phyloP scores from a whole-genome alignment of 176 grass and related monocot species.

The Oryza glaberrima region DNA sequence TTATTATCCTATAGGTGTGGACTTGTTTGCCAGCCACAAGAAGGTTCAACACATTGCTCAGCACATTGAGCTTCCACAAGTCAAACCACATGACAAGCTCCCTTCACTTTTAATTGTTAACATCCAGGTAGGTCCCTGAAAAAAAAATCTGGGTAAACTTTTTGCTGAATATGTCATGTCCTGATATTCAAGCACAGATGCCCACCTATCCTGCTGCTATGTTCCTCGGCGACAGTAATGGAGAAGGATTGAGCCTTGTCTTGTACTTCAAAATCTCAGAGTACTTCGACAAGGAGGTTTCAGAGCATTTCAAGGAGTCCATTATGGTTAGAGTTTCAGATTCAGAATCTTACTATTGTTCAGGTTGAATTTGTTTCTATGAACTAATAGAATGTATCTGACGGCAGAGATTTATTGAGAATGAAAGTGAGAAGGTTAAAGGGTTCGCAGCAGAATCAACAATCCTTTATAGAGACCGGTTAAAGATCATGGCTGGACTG shows the following conservation, averaged over 20 bases:
- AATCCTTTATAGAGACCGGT: conserved; percentile 73
- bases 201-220: conserved; percentile 95
- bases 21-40: conserved; percentile 76
- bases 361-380: not conserved
- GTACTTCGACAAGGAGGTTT: conserved; percentile 94
- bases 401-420: conserved; percentile 74
- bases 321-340: conserved; percentile 55
- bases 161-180: not conserved
- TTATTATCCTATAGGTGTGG: conserved; percentile 92
- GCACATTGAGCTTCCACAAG: conserved; percentile 81
- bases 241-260: conserved; percentile 88
- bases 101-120: conserved; percentile 87
- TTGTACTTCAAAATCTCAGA: conserved; percentile 92
- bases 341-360: conserved; percentile 27
- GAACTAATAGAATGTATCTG: conserved; percentile 11
- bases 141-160: not conserved
- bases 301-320: conserved; percentile 81
- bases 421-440: conserved; percentile 87
- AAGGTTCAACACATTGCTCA: conserved; percentile 93
- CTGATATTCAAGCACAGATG: conserved; percentile 52
- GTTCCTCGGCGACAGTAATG: conserved; percentile 89
- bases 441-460: conserved; percentile 78
- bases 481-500: conserved; percentile 92
- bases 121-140: conserved; percentile 71
- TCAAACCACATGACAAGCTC: conserved; percentile 72